Evolutionary conservation across 176 grass and related monocot genomes (phyloP).

Genomic region (Rhynchospora tenuis): DNA sequence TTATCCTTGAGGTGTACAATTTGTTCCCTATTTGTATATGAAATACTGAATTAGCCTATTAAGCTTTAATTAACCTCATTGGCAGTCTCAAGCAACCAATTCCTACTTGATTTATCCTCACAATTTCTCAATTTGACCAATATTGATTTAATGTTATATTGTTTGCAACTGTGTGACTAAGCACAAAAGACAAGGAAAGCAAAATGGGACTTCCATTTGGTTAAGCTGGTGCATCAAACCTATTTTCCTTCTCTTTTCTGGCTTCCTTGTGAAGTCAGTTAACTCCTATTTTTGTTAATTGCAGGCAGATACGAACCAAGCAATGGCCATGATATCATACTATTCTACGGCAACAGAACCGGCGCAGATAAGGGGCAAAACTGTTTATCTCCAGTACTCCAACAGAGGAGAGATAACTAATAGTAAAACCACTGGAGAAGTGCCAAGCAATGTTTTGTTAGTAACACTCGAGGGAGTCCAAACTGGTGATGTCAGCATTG

Average conservation of each 20-base stretch:
- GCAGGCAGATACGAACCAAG: conserved; percentile 80
- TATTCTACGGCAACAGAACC: conserved; percentile 81
- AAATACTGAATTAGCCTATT: too few relatives aligned
- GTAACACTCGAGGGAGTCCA: conserved; percentile 80
- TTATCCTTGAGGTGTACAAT: neutral
- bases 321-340: conserved; percentile 86
- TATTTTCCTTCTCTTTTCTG: neutral
- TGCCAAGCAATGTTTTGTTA: conserved; percentile 68
- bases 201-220: neutral
- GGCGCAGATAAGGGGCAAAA: conserved; percentile 92
- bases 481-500: conserved; percentile 89
- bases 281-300: conserved; percentile 19
- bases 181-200: neutral
- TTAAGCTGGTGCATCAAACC: neutral
- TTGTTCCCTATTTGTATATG: too few relatives aligned
- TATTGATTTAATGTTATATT: neutral
- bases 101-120: neutral
- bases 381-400: conserved; percentile 95
- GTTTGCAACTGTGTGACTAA: neutral
- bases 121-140: neutral
- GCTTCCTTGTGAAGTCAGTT: neutral
- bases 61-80: neutral
- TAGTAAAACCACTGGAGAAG: conserved; percentile 65
- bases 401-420: conserved; percentile 91
- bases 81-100: neutral